Base-by-base conservation (phyloP, 2,329 filamentous ascomycete species). In the Claviceps quebecensis region DNA sequence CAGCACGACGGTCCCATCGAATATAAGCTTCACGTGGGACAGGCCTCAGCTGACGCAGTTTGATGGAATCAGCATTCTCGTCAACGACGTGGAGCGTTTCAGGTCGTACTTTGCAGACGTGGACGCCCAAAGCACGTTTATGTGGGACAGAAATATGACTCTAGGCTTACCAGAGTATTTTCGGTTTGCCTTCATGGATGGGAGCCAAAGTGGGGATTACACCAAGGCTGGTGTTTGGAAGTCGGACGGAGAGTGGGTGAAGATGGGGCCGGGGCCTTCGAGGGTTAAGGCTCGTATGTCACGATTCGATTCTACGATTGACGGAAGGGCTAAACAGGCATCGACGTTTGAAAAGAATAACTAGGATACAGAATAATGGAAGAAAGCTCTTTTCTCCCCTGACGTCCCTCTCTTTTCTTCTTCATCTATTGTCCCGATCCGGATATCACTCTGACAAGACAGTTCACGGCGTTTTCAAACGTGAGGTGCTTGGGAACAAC, bases 31-130 rank as follows among this genome's bases (percentile, higher is more conserved):
- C 54, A 64, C 64, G 2, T 82, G 76, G 78, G 66, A 67, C 2
- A 54, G 64, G 38, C 72, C 72, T 22, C 68, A 56, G 37, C 56
- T 69, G 2, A 67, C 69, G 8, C 69, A 74, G 22, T 87, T 81
- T 57, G 84, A 91, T 59, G 87, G 87, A 13, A 76, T 94, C 53
- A 87, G 83, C 61, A 76, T 93, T 16, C 70, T 94, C 0, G 85
- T 94, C 56, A 93, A 94, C 60, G 87, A 94, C 58, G 87, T 94
- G 0, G 87, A 94, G 66, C 72, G 86, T 19, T 89, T 84, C 64
- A 72, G 84, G n/a, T 77, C 77, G 5, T 91, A 84, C 64, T 84
- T 84, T 55, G 76, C 75, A 45, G 76, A 81, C 47, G 73, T 69
- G 41, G 67, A 68, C 29, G 59, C 61, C 38, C 53, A 63, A 48